Evolutionary conservation across 306 rosid species (phyloP).

Genomic region (Fragaria ananassa): DNA sequence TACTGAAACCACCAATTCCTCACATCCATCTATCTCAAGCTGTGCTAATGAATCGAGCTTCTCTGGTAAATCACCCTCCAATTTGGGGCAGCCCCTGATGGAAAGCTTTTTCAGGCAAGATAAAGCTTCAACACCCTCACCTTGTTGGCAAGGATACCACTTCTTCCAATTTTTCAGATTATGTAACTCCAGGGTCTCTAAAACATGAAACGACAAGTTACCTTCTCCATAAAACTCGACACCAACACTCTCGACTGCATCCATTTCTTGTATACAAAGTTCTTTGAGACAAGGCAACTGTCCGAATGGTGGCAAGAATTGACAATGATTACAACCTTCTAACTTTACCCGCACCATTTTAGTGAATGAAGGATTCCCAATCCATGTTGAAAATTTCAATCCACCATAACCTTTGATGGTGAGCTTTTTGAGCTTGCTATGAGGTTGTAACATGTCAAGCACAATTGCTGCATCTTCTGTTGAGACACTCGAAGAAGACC

Average conservation of each 20-base stretch:
- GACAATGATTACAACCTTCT: neutral
- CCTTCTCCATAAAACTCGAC: neutral
- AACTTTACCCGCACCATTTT: neutral
- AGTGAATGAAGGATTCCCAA: neutral
- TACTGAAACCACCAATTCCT: neutral
- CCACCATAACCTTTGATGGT: slow-evolving; percentile 3
- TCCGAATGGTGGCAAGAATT: slow-evolving; percentile 2
- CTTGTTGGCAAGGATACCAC: neutral
- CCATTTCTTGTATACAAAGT: neutral
- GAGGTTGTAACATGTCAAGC: slow-evolving; percentile 5
- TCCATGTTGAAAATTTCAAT: slow-evolving; percentile 8
- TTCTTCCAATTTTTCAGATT: neutral
- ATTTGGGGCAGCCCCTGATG: neutral
- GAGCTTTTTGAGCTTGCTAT: neutral
- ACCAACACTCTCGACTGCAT: neutral
- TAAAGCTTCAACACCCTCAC: neutral
- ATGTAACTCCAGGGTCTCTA: neutral
- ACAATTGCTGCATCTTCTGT: neutral
- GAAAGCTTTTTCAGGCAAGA: neutral
- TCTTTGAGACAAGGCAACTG: neutral
- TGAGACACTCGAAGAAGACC: neutral
- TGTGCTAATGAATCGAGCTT: neutral
- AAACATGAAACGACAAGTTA: neutral
- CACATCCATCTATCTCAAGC: neutral
- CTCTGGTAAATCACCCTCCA: neutral